Evolutionary conservation across 2,329 filamentous ascomycete species (phyloP).

Genomic region (Colletotrichum magnum): DNA sequence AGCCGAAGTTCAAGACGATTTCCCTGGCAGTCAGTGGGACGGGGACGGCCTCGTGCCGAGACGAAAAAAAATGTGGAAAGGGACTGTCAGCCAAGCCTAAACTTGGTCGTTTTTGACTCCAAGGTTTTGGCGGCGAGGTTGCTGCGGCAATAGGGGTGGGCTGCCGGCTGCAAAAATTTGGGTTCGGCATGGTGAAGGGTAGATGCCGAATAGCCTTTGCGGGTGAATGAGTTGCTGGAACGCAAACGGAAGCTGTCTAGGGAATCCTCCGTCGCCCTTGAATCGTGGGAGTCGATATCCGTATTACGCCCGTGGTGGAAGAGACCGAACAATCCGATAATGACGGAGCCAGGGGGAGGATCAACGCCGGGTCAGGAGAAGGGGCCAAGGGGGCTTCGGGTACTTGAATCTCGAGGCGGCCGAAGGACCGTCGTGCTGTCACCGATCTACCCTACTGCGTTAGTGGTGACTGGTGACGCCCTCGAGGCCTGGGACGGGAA

Average conservation of each 20-base stretch:
- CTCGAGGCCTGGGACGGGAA: too few relatives aligned
- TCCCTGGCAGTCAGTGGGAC: conserved; percentile 22
- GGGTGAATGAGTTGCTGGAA: neutral
- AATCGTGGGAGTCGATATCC: too few relatives aligned
- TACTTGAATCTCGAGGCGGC: too few relatives aligned
- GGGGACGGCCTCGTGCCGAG: conserved; percentile 34
- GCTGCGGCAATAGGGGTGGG: conserved; percentile 30
- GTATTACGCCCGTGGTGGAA: too few relatives aligned
- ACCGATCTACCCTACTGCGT: neutral
- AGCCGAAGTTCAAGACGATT: conserved; percentile 37
- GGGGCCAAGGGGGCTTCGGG: too few relatives aligned
- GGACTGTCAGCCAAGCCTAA: conserved; percentile 23
- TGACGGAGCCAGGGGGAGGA: too few relatives aligned
- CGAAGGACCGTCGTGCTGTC: too few relatives aligned
- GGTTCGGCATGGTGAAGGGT: conserved; percentile 18
- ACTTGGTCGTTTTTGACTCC: conserved; percentile 11
- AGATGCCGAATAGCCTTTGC: conserved; percentile 19
- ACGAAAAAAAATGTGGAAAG: conserved; percentile 29
- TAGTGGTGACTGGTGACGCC: too few relatives aligned
- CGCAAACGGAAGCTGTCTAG: too few relatives aligned
- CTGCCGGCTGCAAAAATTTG: conserved; percentile 9
- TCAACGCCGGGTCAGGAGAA: too few relatives aligned
- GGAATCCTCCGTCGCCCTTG: too few relatives aligned
- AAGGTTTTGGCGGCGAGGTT: conserved; percentile 25
- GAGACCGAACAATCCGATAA: too few relatives aligned